Percentiles rank a stretch among this genome's conserved stretches.
Conservation (phyloP, 768 basidiomycete species). For the Panellus pusillus region DNA sequence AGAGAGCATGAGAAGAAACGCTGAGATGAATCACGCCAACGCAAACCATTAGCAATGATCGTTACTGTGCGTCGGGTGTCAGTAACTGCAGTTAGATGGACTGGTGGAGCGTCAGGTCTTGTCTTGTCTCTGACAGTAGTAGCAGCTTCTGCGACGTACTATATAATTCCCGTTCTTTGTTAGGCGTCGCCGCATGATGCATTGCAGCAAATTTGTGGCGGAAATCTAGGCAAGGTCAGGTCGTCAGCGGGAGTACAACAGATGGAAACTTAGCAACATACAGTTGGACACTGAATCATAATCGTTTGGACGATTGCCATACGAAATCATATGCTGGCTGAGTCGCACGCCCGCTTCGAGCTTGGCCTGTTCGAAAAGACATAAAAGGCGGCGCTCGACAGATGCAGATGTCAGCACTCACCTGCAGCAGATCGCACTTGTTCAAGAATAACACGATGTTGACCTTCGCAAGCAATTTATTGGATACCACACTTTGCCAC, state of each 20-base stretch:
- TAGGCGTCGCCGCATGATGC: constrained; percentile 67
- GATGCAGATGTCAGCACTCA: constrained; percentile 26
- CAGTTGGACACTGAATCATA: constrained; percentile 76
- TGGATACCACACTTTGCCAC: constrained; percentile 73
- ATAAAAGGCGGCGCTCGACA: not conserved
- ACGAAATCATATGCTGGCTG: constrained; percentile 66
- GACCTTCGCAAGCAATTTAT: constrained; percentile 71
- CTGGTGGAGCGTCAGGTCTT: constrained; percentile 34
- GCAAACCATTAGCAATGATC: constrained; percentile 72
- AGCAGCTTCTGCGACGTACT: constrained; percentile 42
- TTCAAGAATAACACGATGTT: constrained; percentile 82
- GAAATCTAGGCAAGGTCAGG: constrained; percentile 53
- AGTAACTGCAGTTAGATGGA: constrained; percentile 80
- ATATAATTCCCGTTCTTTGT: constrained; percentile 70
- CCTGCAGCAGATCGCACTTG: constrained; percentile 77
- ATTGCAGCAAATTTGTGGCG: constrained; percentile 68
- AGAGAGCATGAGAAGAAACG: constrained; percentile 2
- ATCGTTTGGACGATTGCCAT: constrained; percentile 77
- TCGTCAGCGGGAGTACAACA: constrained; percentile 9
- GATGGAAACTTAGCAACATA: constrained; percentile 33
- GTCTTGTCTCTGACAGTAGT: not conserved
- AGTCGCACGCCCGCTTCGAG: constrained; percentile 74
- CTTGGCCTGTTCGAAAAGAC: constrained; percentile 51
- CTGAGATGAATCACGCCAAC: constrained; percentile 1
- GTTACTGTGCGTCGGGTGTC: constrained; percentile 72